phyloP scores from a whole-genome alignment of 1,284 basidiomycete species.

The Baeospora myosura region DNA sequence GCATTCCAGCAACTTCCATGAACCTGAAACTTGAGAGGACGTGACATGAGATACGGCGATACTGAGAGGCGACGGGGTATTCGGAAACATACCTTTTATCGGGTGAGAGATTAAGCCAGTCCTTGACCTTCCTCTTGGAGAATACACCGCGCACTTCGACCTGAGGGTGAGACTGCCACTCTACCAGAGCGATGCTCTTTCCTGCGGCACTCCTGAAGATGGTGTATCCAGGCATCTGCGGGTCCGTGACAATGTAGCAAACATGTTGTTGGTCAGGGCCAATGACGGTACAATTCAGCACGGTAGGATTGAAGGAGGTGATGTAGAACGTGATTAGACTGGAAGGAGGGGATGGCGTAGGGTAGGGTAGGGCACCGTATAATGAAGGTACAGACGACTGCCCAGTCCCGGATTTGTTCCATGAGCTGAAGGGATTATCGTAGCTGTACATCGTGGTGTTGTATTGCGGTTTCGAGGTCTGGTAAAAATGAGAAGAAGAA shows the following conservation, averaged over 20 bases:
- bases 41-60: no score
- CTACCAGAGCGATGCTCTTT: slow-evolving; percentile 39
- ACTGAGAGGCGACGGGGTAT: not conserved
- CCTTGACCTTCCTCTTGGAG: slow-evolving; percentile 31
- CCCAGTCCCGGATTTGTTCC: not conserved
- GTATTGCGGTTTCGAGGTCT: not conserved
- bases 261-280: slow-evolving; percentile 33
- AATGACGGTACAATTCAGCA: slow-evolving; percentile 42
- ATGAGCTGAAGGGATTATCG: not conserved
- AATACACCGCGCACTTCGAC: slow-evolving; percentile 37
- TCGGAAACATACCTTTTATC: slow-evolving; percentile 35
- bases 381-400: slow-evolving; percentile 36
- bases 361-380: slow-evolving; percentile 56
- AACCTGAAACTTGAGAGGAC: slow-evolving; percentile 22
- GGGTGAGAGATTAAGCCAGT: slow-evolving; percentile 41
- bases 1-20: slow-evolving; percentile 16
- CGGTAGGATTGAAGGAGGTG: slow-evolving; percentile 34
- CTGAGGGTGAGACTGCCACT: slow-evolving; percentile 40
- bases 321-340: slow-evolving; percentile 36
- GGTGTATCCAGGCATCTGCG: slow-evolving; percentile 31
- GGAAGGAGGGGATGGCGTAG: slow-evolving; percentile 18
- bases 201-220: slow-evolving; percentile 37
- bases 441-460: not conserved
- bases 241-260: slow-evolving; percentile 32
- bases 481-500: not conserved